Evolutionary conservation across 225 moss, liverwort and hornwort genomes (phyloP).

Genomic region (Lunularia cruciata): DNA sequence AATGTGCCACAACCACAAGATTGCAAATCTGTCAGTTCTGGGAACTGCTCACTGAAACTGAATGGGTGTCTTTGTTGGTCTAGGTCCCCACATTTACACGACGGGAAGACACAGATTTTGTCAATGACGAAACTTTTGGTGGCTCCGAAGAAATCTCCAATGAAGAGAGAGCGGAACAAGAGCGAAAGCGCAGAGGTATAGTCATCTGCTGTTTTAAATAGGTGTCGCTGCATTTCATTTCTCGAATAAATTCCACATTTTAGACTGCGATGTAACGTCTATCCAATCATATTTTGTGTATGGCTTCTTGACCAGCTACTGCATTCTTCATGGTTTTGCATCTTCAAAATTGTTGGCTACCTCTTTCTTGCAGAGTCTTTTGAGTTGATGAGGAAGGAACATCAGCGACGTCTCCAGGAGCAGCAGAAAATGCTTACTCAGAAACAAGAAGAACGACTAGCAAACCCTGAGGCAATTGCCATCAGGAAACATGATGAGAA

Average conservation of each 20-base stretch:
- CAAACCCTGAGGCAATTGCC: conserved; percentile 58
- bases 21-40: too few species aligned
- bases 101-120: conserved; percentile 86
- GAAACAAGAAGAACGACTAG: conserved; percentile 52
- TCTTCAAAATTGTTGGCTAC: background rate
- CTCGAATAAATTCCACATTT: background rate
- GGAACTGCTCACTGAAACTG: too few species aligned
- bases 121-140: conserved; percentile 97
- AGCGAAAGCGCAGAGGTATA: conserved; percentile 92
- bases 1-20: too few species aligned
- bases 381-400: conserved; percentile 91
- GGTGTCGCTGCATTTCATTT: background rate
- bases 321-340: background rate
- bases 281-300: too few species aligned
- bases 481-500: conserved; percentile 95
- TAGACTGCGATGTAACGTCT: background rate
- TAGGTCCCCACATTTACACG: conserved; percentile 76
- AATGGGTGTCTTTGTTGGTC: conserved; percentile 13
- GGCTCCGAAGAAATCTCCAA: conserved; percentile 65
- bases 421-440: conserved; percentile 47
- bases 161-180: conserved; percentile 85
- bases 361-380: conserved; percentile 65
- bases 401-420: conserved; percentile 83
- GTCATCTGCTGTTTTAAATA: background rate
- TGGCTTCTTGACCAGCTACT: background rate